Evolutionary conservation across 176 grass and related monocot genomes (phyloP), one percentile per base, ranked within the genome.

Genomic region (Luzula sylvatica): DNA sequence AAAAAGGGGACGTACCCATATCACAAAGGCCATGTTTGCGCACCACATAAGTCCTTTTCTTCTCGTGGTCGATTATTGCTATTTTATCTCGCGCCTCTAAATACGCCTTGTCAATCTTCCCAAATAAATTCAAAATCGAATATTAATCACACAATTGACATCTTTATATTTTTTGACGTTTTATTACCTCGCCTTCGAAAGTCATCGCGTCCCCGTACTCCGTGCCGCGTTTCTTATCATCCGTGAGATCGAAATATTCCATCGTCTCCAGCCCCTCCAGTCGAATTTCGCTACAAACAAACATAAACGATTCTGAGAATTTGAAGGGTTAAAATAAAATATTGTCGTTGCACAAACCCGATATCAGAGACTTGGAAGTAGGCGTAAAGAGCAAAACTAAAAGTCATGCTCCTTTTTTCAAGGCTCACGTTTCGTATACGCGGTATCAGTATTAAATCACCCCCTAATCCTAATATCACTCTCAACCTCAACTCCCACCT

Each of bases 1-100:
- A 20, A 20, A 80, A 80, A 75, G 28, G 23, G 48, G 41, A 42
- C 42, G 24, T 71, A 94, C 87, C 87, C 50, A 74, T 71, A 78
- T 94, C 87, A 8, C 77, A 81, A 46, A 94, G 87, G 17, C 87
- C 87, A 52, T 86, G 81, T 75, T 93, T 94, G 20, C 48, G 65
- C 61, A 94, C 24, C 1, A 82, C 87, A 65, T 78, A 94, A 44
- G 87, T 94, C 35, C 82, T 75, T 79, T 77, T 94, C 87, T 78
- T 94, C 55, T 84, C 74, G 52, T 94, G 87, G 50, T 94, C 87
- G 53, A 94, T 86, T 58, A 94, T 86, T 50, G 87, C 87, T 68
- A 94, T 78, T 73, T 94, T 94, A 16, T 52, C 61, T 3, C 81
- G 87, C 26, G 87, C 65, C 19, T 64, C 50, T 52, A 94, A 55